These are phyloP conservation scores for Colletotrichum eleusines DNA, from an alignment of 2,329 filamentous ascomycete species.

Conservation along the genomic window DNA sequence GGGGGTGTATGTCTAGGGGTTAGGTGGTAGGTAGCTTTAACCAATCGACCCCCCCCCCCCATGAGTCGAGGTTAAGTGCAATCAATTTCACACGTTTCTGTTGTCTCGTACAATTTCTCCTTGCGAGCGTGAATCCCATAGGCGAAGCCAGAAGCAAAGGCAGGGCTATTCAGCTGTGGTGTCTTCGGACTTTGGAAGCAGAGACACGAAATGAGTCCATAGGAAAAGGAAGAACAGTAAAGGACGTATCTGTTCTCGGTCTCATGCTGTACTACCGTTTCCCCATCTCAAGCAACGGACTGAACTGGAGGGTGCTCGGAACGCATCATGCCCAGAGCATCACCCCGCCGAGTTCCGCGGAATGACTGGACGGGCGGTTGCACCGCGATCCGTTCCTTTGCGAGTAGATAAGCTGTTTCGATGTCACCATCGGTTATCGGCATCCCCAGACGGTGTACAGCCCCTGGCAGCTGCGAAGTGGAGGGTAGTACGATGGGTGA, in stretches of 20 bases:
- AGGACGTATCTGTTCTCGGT: background rate
- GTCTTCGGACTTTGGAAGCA: background rate
- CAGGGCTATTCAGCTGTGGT: background rate
- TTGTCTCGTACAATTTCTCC: background rate
- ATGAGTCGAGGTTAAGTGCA: background rate
- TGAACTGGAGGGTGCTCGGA: background rate
- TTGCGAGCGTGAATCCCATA: background rate
- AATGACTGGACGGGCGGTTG: background rate
- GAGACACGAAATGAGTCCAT: background rate
- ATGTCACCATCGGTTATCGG: background rate
- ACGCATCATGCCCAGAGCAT: background rate
- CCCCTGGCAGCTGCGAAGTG: background rate
- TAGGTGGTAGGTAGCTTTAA: background rate
- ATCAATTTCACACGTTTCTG: background rate
- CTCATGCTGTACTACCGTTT: background rate
- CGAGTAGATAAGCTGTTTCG: background rate
- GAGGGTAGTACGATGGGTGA: too few relatives aligned
- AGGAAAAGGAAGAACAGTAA: background rate
- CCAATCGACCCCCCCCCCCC: background rate
- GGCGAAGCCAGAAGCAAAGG: background rate
- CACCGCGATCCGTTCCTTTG: background rate
- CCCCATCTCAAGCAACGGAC: background rate
- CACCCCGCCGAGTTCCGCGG: background rate
- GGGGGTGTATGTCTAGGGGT: background rate
- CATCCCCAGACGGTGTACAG: background rate